A percentile compares a stretch with the other conserved stretches of the same genome.
Conservation (phyloP, 257 asterid species). For the Penstemon eatonii region DNA sequence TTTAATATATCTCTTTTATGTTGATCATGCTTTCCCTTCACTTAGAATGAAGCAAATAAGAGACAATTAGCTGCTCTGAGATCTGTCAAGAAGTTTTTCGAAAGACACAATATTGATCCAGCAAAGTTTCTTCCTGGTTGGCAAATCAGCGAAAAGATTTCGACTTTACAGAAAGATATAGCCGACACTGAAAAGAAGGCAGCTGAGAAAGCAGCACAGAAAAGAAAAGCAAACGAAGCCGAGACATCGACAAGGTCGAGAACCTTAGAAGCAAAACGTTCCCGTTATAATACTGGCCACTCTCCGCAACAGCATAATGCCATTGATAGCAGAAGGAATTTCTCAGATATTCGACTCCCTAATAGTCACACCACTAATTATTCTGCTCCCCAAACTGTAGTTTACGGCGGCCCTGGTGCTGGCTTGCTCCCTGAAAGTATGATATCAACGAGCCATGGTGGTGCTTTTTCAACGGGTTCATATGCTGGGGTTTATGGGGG, state of each 20-base stretch:
- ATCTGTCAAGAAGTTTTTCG: conserved; percentile 59
- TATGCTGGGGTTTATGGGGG: conserved; percentile 39
- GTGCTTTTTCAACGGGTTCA: conserved; percentile 35
- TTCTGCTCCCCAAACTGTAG: conserved; percentile 39
- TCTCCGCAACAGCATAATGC: conserved; percentile 39
- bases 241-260: conserved; percentile 43
- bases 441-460: conserved; percentile 32
- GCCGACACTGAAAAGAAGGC: conserved; percentile 36
- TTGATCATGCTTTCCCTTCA: conserved; percentile 13
- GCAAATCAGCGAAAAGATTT: conserved; percentile 63
- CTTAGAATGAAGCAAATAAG: conserved; percentile 71
- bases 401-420: conserved; percentile 59
- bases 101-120: conserved; percentile 58
- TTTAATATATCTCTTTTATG: conserved; percentile 14
- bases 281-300: conserved; percentile 39
- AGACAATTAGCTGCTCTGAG: conserved; percentile 51
- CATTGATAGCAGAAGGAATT: conserved; percentile 36
- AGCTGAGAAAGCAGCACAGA: conserved; percentile 37
- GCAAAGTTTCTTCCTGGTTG: conserved; percentile 68
- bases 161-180: conserved; percentile 55
- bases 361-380: conserved; percentile 34
- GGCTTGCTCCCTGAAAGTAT: conserved; percentile 42
- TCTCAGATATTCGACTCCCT: conserved; percentile 30
- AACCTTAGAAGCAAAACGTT: conserved; percentile 53
- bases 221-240: conserved; percentile 56